Evolutionary conservation across 192 early-diverging fungal species (phyloP), one percentile per base, ranked within the genome.

Genomic region (Paraglomus occultum): DNA sequence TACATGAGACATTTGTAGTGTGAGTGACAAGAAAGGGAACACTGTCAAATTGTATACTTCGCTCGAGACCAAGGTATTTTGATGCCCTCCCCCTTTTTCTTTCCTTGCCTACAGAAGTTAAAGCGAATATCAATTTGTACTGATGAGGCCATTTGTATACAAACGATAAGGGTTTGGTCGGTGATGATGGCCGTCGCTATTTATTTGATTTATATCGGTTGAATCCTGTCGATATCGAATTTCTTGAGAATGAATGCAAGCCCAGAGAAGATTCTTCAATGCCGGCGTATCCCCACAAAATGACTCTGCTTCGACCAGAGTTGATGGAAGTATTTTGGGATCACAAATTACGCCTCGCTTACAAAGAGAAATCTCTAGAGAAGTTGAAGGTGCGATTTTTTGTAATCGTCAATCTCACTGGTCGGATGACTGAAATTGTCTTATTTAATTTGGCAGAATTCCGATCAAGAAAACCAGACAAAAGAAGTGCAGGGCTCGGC

Each of bases 181-280:
- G 95, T 49, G 87, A 87, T n/a, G 97, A 99, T 73, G 89, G 90
- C 9, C 89, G 95, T 79, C 84, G 89, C 44, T 99, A 99, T 76
- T 70, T 99, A 38, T 76, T 99, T 73, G 97, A 99, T 79, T 81
- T 98, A 57, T 95, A 91, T 81, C 89, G 97, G 46, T 75, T 96
- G 51, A 91, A 90, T 14, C 95, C 97, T 18, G 86, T 94, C 50
- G 97, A 99, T 77, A 83, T 94, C 57, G 87, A 87, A 67, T 99
- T 99, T 76, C 78, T 89, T 61, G 94, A 96, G 59, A 76, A 76
- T 42, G 89, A 87, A 69, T 83, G 85, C 52, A 51, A 64, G n/a
- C 83, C 82, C 46, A 86, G 78, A 63, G 78, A 86, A 58, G 79
- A 74, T 8, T 65, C 66, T 12, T 71, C 31, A 45, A 72, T 86